Base-by-base conservation (phyloP, 495 filamentous ascomycete genomes). In the Neurospora sp. region DNA sequence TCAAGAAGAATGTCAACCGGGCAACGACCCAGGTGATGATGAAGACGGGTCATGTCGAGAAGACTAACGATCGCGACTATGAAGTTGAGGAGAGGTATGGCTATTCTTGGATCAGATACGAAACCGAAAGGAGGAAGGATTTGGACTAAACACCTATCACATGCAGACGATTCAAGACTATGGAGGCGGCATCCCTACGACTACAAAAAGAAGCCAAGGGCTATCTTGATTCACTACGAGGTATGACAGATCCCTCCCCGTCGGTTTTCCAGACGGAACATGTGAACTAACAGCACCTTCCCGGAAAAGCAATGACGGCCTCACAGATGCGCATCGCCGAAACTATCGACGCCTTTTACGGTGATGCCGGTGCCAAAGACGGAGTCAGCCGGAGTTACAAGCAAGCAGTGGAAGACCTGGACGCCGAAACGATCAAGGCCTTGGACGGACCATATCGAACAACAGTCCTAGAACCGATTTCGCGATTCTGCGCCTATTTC, bases 21-120 rank as follows among this genome's bases (percentile, higher is more conserved):
- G 95, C 96, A 73, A 97, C 94, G 82, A 98, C 96, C 81, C 95
- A 97, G 90, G 95, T 98, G 71, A 98, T 99, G 94, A 98, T 99
- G 96, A 99, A 98, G 87, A 94, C 96, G 22, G 93, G 96, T 65
- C 96, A 97, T 86, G 97, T 99, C 74, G 96, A 99, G 81, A 92
- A 95, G 82, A 98, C 96, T 2, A 97, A 93, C 80, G 96, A 99
- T 82, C 93, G 96, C 59, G 96, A 98, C 80, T 99, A 98, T 82
- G 96, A 98, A 82, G 95, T 98, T 41, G 96, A 99, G 82, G 94
- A 97, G 81, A 90, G 95, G 90, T 94, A 85, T 69, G 85, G 39
- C 59, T 38, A 22, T 18, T 10, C 61, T 14, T 3, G 1, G 12
- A 3, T 10, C 11, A 1, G 3, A 59, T n/a, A 2, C n/a, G 31